Percentiles rank a stretch among this genome's conserved stretches.
phyloP scores from a whole-genome alignment of 176 grass and related monocot genomes.

The Hordeum vulgare region DNA sequence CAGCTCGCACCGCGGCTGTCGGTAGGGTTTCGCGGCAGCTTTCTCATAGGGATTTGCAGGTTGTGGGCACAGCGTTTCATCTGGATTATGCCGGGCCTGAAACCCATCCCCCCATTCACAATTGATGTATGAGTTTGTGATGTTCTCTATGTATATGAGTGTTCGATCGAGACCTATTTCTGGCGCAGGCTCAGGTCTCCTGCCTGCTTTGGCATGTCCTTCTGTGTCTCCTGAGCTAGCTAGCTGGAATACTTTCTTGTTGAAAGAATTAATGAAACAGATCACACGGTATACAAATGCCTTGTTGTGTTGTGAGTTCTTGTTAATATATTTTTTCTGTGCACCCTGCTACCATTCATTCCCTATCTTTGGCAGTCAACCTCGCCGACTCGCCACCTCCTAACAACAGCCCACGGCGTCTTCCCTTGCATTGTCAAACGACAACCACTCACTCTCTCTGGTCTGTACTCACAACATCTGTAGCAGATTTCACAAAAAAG shows the following conservation, averaged over 20 bases:
- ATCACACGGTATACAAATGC: conserved; percentile 5
- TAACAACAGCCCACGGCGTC: too few species aligned
- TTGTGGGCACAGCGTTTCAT: conserved; percentile 45
- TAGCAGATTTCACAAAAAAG: too few species aligned
- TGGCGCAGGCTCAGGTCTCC: background rate
- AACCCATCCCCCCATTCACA: conserved; percentile 69
- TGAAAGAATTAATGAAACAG: background rate
- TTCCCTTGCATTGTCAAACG: too few species aligned
- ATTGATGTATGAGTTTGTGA: conserved; percentile 28
- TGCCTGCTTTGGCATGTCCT: background rate
- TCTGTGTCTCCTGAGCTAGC: background rate
- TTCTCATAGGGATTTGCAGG: background rate
- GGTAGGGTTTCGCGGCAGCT: conserved; percentile 4
- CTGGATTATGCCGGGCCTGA: conserved; percentile 69
- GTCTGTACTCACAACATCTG: too few species aligned
- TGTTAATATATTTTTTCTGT: background rate
- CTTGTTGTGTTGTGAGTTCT: background rate
- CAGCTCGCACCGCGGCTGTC: background rate
- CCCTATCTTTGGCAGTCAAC: too few species aligned
- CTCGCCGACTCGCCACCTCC: too few species aligned
- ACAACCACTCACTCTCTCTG: too few species aligned
- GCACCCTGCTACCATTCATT: too few species aligned
- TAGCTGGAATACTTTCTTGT: conserved; percentile 12
- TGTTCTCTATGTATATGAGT: background rate
- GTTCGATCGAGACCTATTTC: conserved; percentile 13